These are phyloP conservation scores for Fonsecaea nubica DNA, from an alignment of 2,329 filamentous ascomycete species.

Conservation along the genomic window DNA sequence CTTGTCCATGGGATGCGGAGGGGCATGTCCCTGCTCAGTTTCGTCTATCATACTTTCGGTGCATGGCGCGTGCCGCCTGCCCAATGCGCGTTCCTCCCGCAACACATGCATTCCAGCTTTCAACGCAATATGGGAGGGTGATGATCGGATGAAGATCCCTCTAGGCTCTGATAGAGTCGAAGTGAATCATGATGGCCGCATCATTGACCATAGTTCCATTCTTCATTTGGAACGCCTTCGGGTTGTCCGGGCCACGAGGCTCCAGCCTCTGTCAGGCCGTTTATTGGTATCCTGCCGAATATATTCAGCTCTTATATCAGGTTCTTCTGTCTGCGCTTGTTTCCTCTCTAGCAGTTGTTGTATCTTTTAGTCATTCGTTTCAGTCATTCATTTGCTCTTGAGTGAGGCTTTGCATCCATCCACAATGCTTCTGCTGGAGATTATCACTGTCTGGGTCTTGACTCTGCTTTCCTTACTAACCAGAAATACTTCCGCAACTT, in stretches of 20 bases:
- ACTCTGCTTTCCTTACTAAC: constrained; percentile 3
- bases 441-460: neutral
- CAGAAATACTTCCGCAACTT: neutral
- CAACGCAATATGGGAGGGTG: neutral
- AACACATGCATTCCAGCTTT: constrained; percentile 25
- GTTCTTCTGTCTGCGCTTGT: neutral
- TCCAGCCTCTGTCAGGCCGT: neutral
- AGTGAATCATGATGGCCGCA: constrained; percentile 1
- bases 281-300: neutral
- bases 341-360: neutral
- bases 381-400: neutral
- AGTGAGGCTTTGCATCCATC: neutral
- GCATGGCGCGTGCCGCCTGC: neutral
- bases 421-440: neutral
- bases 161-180: neutral
- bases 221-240: constrained; percentile 8
- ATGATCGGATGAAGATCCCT: neutral
- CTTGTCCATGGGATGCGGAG: neutral
- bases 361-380: neutral
- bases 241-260: constrained; percentile 6
- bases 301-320: neutral
- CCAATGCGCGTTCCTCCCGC: constrained; percentile 7
- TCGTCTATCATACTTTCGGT: neutral
- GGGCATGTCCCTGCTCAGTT: neutral
- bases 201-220: constrained; percentile 9